phyloP scores from a whole-genome alignment of 1,284 basidiomycete species.

The Cutaneotrichosporon cyanovorans region DNA sequence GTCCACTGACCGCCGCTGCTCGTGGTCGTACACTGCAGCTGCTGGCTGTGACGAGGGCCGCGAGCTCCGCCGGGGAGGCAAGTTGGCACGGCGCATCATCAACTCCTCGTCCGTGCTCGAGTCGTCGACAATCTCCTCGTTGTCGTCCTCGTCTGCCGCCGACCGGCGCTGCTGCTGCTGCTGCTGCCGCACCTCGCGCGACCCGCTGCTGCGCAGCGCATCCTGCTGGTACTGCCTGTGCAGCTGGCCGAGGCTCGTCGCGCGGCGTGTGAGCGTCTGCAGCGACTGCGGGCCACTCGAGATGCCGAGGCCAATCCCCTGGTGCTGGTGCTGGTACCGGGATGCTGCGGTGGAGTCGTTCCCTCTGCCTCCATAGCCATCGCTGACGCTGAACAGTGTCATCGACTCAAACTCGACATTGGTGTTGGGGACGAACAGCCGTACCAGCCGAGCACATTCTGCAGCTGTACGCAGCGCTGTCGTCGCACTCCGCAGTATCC shows the following conservation, averaged over 20 bases:
- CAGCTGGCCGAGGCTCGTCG: conserved; percentile 44
- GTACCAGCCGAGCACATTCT: conserved; percentile 79
- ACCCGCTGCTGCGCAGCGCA: conserved; percentile 11
- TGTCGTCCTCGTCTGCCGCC: conserved; percentile 23
- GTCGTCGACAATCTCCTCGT: conserved; percentile 32
- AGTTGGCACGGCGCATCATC: background rate
- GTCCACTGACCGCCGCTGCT: background rate
- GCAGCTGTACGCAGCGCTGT: conserved; percentile 75
- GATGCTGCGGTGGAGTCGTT: background rate
- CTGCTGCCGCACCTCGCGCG: background rate
- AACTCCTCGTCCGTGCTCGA: conserved; percentile 34
- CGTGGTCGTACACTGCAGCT: background rate
- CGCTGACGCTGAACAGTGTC: background rate
- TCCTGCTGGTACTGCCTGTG: conserved; percentile 31
- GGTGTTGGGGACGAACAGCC: conserved; percentile 55
- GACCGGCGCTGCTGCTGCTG: no score
- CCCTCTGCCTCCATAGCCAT: background rate
- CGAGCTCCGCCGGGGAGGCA: conserved; percentile 4
- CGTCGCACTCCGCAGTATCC: conserved; percentile 72
- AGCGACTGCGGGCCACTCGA: conserved; percentile 42
- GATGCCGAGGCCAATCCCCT: conserved; percentile 14
- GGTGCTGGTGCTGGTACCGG: conserved; percentile 2
- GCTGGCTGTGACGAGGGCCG: conserved; percentile 9
- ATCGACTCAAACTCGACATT: conserved; percentile 20
- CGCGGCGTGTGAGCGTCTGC: conserved; percentile 48